Evolutionary conservation across 2,329 filamentous ascomycete species (phyloP), one percentile per base, ranked within the genome.

Genomic region (Teratosphaeriaceae sp.): DNA sequence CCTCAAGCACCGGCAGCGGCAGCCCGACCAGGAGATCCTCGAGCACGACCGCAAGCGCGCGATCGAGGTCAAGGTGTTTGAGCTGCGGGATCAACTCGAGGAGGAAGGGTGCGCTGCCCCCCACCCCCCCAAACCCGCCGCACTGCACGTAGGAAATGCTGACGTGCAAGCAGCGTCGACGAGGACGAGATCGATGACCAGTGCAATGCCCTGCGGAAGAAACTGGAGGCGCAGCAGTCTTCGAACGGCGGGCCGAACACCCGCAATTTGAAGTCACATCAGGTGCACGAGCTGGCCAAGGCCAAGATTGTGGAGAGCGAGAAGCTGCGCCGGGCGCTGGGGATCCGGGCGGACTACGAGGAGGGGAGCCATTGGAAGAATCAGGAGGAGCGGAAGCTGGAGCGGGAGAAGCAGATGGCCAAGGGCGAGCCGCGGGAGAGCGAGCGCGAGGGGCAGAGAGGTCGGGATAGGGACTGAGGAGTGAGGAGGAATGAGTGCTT

Each of bases 261-360:
- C 42, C 76, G 72, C 54, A 75, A 78, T 8, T 75, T 97, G 51
- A 98, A 97, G 69, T 75, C 82, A 52, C 88, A 97, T 67, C 88
- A 97, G 67, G 88, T 97, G 16, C 92, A 98, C 70, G 92, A 97
- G 68, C 75, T 95, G 63, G 92, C 92, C 15, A 85, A 92, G 59
- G 92, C 90, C 47, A 98, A 98, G 76, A 90, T 94, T 54, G 84
- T 87, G 63, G 92, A 98, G 74, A 95, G 84, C 65, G 89, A 97
- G 68, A 78, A 85, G 56, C 70, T 98, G 62, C 73, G 90, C 51
- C 85, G 75, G 65, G 92, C 92, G 6, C 72, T 98, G 53, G 89
- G 88, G 38, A 94, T 97, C 57, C 82, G 82, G 60, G 82, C 83
- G 60, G 77, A 90, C 62, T 92, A 92, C 57, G 82, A 90, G 60